Conservation (phyloP, 352 stramenopile genomes). For the Globisporangium megalacanthum region DNA sequence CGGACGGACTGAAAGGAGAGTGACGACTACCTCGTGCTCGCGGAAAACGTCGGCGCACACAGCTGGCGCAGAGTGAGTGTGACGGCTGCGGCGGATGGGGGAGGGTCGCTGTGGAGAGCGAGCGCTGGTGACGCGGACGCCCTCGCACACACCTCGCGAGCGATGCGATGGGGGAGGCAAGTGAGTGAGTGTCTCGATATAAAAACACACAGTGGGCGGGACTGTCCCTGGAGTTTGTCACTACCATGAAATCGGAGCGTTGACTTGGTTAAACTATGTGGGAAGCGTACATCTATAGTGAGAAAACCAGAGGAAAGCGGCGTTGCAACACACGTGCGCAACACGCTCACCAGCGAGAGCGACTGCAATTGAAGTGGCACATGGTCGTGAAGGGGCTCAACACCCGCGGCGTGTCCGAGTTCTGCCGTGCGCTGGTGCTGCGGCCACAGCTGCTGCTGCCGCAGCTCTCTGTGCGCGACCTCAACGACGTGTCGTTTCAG, state of each 20-base stretch:
- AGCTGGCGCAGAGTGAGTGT: neutral
- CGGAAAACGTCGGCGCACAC: too few relatives aligned
- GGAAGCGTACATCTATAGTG: neutral
- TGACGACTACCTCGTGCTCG: too few relatives aligned
- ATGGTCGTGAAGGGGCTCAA: slow-evolving; percentile 67
- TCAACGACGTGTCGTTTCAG: slow-evolving; percentile 82
- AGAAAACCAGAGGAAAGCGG: neutral
- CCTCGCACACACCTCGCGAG: neutral
- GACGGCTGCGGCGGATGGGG: neutral
- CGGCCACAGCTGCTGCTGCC: slow-evolving; percentile 72
- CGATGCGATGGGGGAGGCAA: neutral
- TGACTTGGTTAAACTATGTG: too few relatives aligned
- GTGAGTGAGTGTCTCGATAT: slow-evolving; percentile 3
- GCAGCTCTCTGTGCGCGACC: slow-evolving; percentile 77
- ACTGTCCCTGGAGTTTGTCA: neutral
- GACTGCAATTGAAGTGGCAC: neutral
- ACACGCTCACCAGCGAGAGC: neutral
- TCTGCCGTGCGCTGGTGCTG: slow-evolving; percentile 67
- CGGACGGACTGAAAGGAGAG: too few relatives aligned
- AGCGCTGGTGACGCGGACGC: neutral
- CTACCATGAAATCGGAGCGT: neutral
- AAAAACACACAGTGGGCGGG: neutral
- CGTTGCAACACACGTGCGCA: neutral
- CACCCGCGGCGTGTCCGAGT: slow-evolving; percentile 69
- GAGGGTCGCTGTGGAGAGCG: neutral